These are phyloP conservation scores for Neoarthrinium moseri DNA, from an alignment of 2,329 filamentous ascomycete species.

Conservation along the genomic window DNA sequence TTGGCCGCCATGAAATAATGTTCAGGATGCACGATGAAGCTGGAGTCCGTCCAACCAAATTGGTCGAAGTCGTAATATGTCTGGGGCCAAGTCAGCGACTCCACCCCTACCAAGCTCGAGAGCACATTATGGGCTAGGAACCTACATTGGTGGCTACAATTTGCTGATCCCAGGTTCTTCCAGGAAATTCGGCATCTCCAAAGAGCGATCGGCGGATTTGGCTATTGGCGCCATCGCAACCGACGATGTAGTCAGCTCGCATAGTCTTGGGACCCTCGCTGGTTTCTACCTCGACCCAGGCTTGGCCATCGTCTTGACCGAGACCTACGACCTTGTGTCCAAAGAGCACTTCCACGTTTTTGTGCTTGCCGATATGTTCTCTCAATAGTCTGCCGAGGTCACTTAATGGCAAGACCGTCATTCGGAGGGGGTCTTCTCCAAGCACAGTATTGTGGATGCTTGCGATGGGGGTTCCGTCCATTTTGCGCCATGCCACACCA, in stretches of 20 bases:
- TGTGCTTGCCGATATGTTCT: conserved; percentile 27
- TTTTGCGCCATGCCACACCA: conserved; percentile 24
- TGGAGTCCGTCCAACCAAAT: conserved; percentile 40
- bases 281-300: conserved; percentile 28
- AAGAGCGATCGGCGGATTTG: conserved; percentile 38
- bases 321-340: conserved; percentile 36
- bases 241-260: conserved; percentile 42
- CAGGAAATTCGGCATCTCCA: conserved; percentile 39
- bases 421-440: conserved; percentile 29
- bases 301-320: conserved; percentile 30
- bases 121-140: conserved; percentile 3
- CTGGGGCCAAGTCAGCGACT: conserved; percentile 18
- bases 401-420: conserved; percentile 43
- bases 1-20: conserved; percentile 53
- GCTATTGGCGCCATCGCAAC: conserved; percentile 44
- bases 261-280: conserved; percentile 19
- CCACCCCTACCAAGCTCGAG: too few species aligned
- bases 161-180: conserved; percentile 47
- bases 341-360: conserved; percentile 34
- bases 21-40: conserved; percentile 51
- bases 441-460: conserved; percentile 14
- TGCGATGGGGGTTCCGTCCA: conserved; percentile 19
- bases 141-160: conserved; percentile 51
- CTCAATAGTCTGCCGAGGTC: conserved; percentile 40
- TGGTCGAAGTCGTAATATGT: conserved; percentile 44